phyloP scores from a whole-genome alignment of 345 rosid genomes.

The Rubroshorea leprosula region DNA sequence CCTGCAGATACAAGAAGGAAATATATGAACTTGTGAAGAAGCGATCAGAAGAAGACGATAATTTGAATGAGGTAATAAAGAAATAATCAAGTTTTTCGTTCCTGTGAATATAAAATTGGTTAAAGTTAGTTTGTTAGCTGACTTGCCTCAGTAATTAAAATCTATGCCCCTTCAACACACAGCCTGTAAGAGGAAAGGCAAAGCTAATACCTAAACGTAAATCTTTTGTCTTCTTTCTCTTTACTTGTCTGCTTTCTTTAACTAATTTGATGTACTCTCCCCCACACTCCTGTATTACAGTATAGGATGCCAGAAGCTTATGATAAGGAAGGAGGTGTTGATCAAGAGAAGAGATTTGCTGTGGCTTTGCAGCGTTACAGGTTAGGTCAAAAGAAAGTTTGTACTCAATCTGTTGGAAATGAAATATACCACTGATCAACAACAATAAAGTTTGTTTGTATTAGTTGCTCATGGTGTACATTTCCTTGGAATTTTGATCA shows the following conservation, averaged over 20 bases:
- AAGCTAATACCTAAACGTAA: neutral
- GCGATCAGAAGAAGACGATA: constrained; percentile 61
- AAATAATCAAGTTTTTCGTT: neutral
- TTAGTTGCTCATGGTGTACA: neutral
- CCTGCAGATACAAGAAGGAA: constrained; percentile 70
- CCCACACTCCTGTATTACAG: constrained; percentile 36
- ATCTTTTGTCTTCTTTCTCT: neutral
- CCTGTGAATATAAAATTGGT: neutral
- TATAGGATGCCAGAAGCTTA: constrained; percentile 95
- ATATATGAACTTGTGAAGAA: constrained; percentile 82
- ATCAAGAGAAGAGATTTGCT: constrained; percentile 92
- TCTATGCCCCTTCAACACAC: neutral
- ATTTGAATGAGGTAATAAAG: constrained; percentile 53
- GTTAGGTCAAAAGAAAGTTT: constrained; percentile 30
- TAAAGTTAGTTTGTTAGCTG: neutral
- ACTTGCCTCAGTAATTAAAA: neutral
- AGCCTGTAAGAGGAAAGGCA: neutral
- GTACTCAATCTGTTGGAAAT: neutral
- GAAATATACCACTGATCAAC: neutral
- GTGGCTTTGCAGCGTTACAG: constrained; percentile 85
- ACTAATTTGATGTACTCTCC: constrained; percentile 9
- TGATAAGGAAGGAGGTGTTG: constrained; percentile 77
- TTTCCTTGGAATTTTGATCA: neutral
- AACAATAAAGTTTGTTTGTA: constrained; percentile 1
- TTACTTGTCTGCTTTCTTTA: neutral